phyloP scores from a whole-genome alignment of 2,329 filamentous ascomycete genomes.

The Thielaviopsis ethacetica region DNA sequence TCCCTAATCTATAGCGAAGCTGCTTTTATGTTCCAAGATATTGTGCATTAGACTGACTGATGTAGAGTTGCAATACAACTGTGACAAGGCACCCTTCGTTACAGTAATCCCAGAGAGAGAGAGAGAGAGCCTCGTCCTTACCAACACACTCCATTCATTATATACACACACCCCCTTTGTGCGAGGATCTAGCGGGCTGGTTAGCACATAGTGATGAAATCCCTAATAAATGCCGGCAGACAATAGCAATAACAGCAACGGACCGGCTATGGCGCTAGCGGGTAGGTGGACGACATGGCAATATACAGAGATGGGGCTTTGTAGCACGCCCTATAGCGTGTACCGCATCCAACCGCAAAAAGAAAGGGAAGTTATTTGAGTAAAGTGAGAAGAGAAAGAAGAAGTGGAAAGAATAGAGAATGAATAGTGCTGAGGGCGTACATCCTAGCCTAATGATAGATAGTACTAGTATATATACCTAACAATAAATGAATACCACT shows the following conservation, averaged over 20 bases:
- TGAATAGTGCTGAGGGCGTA: neutral
- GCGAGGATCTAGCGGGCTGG: neutral
- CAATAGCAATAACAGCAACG: neutral
- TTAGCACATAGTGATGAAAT: neutral
- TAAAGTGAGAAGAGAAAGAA: neutral
- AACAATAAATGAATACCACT: no score
- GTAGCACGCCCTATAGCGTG: neutral
- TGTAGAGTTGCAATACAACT: neutral
- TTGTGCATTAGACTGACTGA: no score
- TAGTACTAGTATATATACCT: neutral
- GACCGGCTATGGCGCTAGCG: neutral
- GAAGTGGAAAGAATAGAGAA: neutral
- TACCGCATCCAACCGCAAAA: neutral
- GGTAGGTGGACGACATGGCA: neutral
- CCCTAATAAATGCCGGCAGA: neutral
- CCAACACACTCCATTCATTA: neutral
- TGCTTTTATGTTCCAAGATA: neutral
- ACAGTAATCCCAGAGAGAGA: no score
- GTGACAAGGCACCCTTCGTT: neutral
- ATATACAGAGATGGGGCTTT: neutral
- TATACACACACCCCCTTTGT: neutral
- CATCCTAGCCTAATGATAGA: neutral
- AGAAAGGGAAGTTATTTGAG: neutral
- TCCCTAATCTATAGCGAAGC: neutral
- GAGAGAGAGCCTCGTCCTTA: no score